Conservation (phyloP, 1,139 yeast species). For the Scheffersomyces quercinus region DNA sequence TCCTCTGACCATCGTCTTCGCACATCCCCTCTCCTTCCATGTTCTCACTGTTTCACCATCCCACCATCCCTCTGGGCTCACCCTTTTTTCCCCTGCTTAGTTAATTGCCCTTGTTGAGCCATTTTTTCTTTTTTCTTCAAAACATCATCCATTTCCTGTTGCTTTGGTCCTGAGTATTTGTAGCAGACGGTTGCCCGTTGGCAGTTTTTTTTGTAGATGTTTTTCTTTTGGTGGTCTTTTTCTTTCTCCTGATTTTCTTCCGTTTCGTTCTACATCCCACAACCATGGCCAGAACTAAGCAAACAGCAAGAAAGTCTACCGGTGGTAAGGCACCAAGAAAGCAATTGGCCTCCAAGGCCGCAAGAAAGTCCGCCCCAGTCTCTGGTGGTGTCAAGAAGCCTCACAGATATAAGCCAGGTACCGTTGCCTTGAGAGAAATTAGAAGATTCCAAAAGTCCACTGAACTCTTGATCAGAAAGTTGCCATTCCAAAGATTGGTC, state of each 20-base stretch:
- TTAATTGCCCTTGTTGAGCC: background rate
- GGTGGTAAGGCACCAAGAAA: conserved; percentile 59
- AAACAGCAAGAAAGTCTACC: conserved; percentile 55
- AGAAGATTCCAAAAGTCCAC: conserved; percentile 56
- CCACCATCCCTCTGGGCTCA: background rate
- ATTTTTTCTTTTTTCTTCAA: background rate
- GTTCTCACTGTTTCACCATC: background rate
- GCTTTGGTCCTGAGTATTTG: too few species aligned
- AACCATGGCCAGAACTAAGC: conserved; percentile 53
- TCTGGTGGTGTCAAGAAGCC: conserved; percentile 56
- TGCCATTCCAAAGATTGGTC: conserved; percentile 52
- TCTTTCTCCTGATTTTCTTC: conserved; percentile 7
- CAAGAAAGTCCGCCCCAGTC: conserved; percentile 55
- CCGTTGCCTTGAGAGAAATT: conserved; percentile 56
- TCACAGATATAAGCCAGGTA: conserved; percentile 58
- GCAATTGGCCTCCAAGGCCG: conserved; percentile 55
- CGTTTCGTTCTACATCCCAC: conserved; percentile 4
- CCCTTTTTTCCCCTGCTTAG: background rate
- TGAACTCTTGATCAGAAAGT: conserved; percentile 52
- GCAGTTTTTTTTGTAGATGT: background rate
- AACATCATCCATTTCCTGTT: background rate
- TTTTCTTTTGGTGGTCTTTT: conserved; percentile 7
- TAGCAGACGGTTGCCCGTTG: too few species aligned
- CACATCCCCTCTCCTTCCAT: background rate
- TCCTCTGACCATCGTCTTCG: too few species aligned